These are phyloP conservation scores for Arthrobotrys pseudoclavata DNA, from an alignment of 2,329 filamentous ascomycete species.

Conservation along the genomic window DNA sequence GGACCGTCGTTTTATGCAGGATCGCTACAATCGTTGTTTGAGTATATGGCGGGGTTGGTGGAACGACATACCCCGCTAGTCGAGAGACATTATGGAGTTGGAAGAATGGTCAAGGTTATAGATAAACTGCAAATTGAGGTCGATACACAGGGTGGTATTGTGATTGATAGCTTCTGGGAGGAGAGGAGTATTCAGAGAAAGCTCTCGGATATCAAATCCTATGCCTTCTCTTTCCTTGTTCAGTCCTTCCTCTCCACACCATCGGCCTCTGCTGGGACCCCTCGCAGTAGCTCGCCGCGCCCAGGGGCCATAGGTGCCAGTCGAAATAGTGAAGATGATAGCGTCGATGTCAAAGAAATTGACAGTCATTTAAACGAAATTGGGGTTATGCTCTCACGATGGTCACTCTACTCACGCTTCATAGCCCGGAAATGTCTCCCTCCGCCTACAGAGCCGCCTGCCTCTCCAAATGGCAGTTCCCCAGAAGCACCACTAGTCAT, in stretches of 20 bases:
- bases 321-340: slow-evolving; percentile 84
- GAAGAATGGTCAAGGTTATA: slow-evolving; percentile 95
- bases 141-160: slow-evolving; percentile 94
- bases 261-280: slow-evolving; percentile 71
- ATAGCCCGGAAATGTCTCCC: slow-evolving; percentile 87
- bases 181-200: slow-evolving; percentile 86
- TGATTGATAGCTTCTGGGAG: slow-evolving; percentile 95
- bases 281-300: slow-evolving; percentile 82
- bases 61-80: slow-evolving; percentile 91
- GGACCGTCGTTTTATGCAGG: slow-evolving; percentile 90
- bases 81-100: slow-evolving; percentile 90
- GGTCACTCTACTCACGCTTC: slow-evolving; percentile 93
- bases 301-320: slow-evolving; percentile 70
- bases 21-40: slow-evolving; percentile 90
- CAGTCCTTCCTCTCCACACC: slow-evolving; percentile 87
- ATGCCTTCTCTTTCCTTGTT: slow-evolving; percentile 96
- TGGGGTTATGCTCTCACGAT: slow-evolving; percentile 89
- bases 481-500: slow-evolving; percentile 70
- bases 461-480: slow-evolving; percentile 42
- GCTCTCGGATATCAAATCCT: slow-evolving; percentile 95
- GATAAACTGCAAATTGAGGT: slow-evolving; percentile 93
- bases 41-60: slow-evolving; percentile 96
- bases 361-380: slow-evolving; percentile 89
- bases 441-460: slow-evolving; percentile 60
- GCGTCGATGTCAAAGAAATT: slow-evolving; percentile 96